phyloP scores from a whole-genome alignment of 331 rosid species.

The Pyrus hybrid region DNA sequence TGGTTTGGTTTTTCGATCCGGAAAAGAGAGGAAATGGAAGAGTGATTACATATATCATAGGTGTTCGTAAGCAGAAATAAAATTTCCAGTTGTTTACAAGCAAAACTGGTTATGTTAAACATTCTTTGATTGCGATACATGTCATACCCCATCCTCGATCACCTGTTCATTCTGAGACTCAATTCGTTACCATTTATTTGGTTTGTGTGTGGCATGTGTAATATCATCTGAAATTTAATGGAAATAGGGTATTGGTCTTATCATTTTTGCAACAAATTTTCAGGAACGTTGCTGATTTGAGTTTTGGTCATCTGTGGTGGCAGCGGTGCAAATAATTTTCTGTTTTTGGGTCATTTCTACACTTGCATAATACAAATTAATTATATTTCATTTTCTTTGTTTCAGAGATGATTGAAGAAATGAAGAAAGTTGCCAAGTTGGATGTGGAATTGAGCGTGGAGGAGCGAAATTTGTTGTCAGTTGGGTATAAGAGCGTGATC shows the following conservation, averaged over 20 bases:
- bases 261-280: neutral
- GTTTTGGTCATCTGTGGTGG: neutral
- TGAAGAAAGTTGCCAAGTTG: constrained; percentile 33
- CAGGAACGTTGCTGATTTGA: neutral
- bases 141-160: neutral
- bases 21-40: neutral
- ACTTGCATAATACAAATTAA: neutral
- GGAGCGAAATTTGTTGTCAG: constrained; percentile 35
- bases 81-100: neutral
- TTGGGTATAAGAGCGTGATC: constrained; percentile 37
- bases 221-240: neutral
- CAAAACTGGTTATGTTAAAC: neutral
- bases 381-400: neutral
- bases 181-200: neutral
- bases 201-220: neutral
- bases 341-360: no score
- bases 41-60: neutral
- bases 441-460: constrained; percentile 38
- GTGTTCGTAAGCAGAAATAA: neutral
- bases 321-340: neutral
- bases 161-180: neutral
- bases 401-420: constrained; percentile 37
- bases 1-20: no score
- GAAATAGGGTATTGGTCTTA: neutral
- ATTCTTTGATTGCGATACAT: neutral